Conservation (phyloP, 345 rosid genomes). For the Linum trigynum region DNA sequence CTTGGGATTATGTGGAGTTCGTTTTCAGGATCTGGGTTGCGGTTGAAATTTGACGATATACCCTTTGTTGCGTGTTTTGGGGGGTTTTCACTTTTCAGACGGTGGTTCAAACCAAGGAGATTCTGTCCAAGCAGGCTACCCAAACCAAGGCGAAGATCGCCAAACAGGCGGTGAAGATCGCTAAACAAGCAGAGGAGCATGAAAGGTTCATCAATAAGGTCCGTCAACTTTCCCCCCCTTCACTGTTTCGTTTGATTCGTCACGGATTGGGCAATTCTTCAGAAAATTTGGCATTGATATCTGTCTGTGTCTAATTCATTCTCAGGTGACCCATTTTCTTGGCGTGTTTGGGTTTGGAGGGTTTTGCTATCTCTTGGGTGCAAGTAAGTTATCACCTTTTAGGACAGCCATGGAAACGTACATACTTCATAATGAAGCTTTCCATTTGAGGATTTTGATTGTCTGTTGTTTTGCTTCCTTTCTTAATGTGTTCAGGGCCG, state of each 20-base stretch:
- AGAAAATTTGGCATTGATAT: no score
- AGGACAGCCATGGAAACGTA: constrained; percentile 6
- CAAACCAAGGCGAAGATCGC: constrained; percentile 76
- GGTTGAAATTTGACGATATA: neutral
- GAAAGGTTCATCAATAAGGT: constrained; percentile 81
- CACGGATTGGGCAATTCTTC: no score
- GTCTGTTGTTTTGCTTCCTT: constrained; percentile 9
- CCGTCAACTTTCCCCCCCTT: no score
- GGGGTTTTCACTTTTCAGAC: constrained; percentile 20
- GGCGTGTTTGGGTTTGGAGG: constrained; percentile 95
- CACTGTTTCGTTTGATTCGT: no score
- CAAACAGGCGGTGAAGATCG: constrained; percentile 86
- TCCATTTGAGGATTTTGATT: neutral
- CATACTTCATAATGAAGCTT: neutral
- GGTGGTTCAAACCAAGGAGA: constrained; percentile 75
- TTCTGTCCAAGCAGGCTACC: constrained; percentile 66
- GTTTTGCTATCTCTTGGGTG: constrained; percentile 84
- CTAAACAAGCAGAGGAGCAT: constrained; percentile 90
- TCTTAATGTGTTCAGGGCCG: constrained; percentile 46
- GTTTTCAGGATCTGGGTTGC: constrained; percentile 1
- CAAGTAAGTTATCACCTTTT: constrained; percentile 46
- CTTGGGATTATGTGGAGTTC: constrained; percentile 1
- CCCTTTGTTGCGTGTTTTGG: constrained; percentile 14
- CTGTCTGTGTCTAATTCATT: neutral
- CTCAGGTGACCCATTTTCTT: constrained; percentile 73